Evolutionary conservation across 2,329 filamentous ascomycete species (phyloP).

Genomic region (Fusarium cyanostomum): DNA sequence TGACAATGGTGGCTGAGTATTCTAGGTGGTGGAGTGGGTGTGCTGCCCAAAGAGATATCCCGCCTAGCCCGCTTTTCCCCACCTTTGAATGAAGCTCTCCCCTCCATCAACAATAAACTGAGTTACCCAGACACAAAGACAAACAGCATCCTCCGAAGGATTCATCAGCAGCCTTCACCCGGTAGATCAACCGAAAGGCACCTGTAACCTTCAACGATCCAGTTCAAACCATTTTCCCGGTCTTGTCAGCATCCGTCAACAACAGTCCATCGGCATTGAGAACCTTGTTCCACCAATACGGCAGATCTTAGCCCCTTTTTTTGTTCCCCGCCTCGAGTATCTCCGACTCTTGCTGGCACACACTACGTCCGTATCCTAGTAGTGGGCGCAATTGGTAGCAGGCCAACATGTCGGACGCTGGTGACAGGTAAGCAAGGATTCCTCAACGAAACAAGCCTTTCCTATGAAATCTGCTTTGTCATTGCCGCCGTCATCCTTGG

Average conservation of each 20-base stretch:
- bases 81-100: too few relatives aligned
- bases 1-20: background rate
- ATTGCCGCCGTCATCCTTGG: conserved; percentile 15
- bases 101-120: too few relatives aligned
- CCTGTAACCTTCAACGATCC: too few relatives aligned
- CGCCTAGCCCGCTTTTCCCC: too few relatives aligned
- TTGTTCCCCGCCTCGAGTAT: conserved; percentile 25
- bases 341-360: background rate
- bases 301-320: conserved; percentile 29
- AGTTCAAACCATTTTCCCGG: background rate
- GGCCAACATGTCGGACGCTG: conserved; percentile 41
- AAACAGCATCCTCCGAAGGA: background rate
- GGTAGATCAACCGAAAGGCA: background rate
- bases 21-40: background rate
- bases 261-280: too few relatives aligned
- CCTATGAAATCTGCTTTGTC: conserved; percentile 15
- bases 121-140: background rate
- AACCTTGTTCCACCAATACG: conserved; percentile 24
- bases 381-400: conserved; percentile 14
- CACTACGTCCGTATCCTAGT: background rate
- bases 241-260: too few relatives aligned
- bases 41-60: too few relatives aligned
- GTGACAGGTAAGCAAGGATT: conserved; percentile 37
- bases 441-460: background rate
- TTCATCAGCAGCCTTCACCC: background rate